A percentile compares a stretch with the other conserved stretches of the same genome.
phyloP scores from a whole-genome alignment of 2,329 filamentous ascomycete species.

The Sporothrix humicola region DNA sequence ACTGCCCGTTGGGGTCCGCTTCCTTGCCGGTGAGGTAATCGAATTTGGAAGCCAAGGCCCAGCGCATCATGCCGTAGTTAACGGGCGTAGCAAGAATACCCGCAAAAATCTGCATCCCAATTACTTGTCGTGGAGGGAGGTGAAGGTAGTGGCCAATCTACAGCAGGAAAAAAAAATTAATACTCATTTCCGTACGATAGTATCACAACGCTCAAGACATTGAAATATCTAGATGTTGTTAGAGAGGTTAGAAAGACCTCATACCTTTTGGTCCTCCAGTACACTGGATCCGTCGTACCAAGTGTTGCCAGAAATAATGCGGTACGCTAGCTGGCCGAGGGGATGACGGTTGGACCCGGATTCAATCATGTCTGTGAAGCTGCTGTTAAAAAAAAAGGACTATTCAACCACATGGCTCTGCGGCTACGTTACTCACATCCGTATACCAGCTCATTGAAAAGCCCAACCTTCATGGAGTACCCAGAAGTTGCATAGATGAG shows the following conservation, averaged over 20 bases:
- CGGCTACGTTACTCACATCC: constrained; percentile 29
- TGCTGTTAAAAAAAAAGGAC: not conserved
- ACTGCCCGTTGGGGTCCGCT: constrained; percentile 37
- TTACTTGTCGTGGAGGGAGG: constrained; percentile 38
- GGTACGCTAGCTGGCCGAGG: constrained; percentile 38
- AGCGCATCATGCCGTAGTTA: constrained; percentile 39
- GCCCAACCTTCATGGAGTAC: constrained; percentile 37
- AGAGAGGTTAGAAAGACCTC: not conserved
- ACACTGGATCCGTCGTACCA: constrained; percentile 37
- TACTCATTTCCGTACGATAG: not conserved
- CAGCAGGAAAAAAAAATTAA: not conserved
- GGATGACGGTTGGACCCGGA: constrained; percentile 33
- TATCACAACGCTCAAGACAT: not conserved
- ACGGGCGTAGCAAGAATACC: constrained; percentile 38
- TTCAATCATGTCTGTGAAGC: constrained; percentile 37
- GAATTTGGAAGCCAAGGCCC: constrained; percentile 36
- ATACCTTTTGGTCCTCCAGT: constrained; percentile 38
- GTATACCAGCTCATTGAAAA: constrained; percentile 39
- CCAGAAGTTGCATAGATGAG: constrained; percentile 38
- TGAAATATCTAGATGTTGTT: not conserved
- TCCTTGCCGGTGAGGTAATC: constrained; percentile 35
- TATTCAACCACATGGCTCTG: not conserved
- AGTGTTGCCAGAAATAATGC: constrained; percentile 37
- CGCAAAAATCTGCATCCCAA: constrained; percentile 38
- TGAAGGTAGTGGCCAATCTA: constrained; percentile 36